A percentile compares a stretch with the other conserved stretches of the same genome.
Evolutionary conservation across 352 stramenopile genomes (phyloP).

Genomic region (Phytophthora colocasiae): DNA sequence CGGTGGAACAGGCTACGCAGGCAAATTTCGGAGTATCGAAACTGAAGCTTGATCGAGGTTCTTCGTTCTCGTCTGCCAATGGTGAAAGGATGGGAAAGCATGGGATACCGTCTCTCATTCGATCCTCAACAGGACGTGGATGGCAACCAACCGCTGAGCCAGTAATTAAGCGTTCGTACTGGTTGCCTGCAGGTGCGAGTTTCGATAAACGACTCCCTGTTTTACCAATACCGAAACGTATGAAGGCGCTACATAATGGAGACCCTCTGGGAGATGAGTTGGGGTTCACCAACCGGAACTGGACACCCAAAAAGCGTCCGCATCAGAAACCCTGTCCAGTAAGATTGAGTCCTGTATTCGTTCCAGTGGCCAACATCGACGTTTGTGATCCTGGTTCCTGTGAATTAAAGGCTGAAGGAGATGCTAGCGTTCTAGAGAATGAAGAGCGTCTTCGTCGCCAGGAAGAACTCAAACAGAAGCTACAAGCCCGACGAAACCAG

Average conservation of each 20-base stretch:
- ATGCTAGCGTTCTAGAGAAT: slow-evolving; percentile 6
- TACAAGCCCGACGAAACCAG: slow-evolving; percentile 41
- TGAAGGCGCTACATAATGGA: slow-evolving; percentile 22
- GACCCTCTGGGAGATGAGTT: slow-evolving; percentile 20
- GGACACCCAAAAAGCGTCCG: slow-evolving; percentile 53
- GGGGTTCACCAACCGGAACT: slow-evolving; percentile 20
- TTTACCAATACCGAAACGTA: slow-evolving; percentile 39
- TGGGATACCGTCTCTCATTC: slow-evolving; percentile 7
- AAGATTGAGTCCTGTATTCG: slow-evolving; percentile 47
- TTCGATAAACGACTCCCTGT: slow-evolving; percentile 52
- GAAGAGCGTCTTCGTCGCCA: slow-evolving; percentile 43
- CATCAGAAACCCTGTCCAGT: slow-evolving; percentile 53
- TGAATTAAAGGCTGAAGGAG: slow-evolving; percentile 8
- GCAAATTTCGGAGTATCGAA: slow-evolving; percentile 3
- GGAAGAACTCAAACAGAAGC: slow-evolving; percentile 59
- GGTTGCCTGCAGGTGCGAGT: slow-evolving; percentile 63
- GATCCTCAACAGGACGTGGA: slow-evolving; percentile 34
- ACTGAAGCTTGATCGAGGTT: slow-evolving; percentile 10
- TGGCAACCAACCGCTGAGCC: slow-evolving; percentile 22
- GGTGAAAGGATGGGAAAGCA: slow-evolving; percentile 9
- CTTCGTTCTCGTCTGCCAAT: slow-evolving; percentile 16
- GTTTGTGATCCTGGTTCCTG: neutral
- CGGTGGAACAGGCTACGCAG: slow-evolving; percentile 6
- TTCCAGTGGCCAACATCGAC: slow-evolving; percentile 15
- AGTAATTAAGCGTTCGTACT: slow-evolving; percentile 73